These are phyloP conservation scores for Ophiocordyceps camponoti-leonardi DNA, from an alignment of 2,329 filamentous ascomycete species.

Conservation along the genomic window DNA sequence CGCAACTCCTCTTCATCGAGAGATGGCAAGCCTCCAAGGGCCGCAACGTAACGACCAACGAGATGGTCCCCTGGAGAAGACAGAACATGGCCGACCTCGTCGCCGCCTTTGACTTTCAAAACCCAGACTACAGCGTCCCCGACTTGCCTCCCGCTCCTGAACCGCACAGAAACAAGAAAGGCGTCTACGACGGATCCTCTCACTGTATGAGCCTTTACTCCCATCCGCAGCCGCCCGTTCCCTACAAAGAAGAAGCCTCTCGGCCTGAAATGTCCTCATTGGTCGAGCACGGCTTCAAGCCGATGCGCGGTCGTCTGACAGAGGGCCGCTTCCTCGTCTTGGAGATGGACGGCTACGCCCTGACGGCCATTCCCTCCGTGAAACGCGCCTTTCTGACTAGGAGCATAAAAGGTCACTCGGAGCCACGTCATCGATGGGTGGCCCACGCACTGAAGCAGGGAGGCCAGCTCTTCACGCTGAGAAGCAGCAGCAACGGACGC, in stretches of 20 bases:
- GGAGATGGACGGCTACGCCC: slow-evolving; percentile 24
- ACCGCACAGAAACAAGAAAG: slow-evolving; percentile 22
- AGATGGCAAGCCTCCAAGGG: slow-evolving; percentile 22
- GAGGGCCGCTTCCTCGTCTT: slow-evolving; percentile 37
- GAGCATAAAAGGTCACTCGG: slow-evolving; percentile 13
- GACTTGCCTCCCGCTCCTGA: slow-evolving; percentile 22
- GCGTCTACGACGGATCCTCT: slow-evolving; percentile 26
- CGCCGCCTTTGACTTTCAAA: slow-evolving; percentile 25
- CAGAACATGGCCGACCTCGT: slow-evolving; percentile 17
- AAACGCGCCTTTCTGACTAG: slow-evolving; percentile 1
- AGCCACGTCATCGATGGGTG: slow-evolving; percentile 29
- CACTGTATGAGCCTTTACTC: slow-evolving; percentile 22
- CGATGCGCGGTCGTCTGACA: slow-evolving; percentile 30
- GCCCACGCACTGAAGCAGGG: slow-evolving; percentile 19
- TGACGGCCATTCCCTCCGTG: slow-evolving; percentile 15
- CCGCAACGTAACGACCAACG: slow-evolving; percentile 17
- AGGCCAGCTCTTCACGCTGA: slow-evolving; percentile 11
- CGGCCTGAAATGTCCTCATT: slow-evolving; percentile 19
- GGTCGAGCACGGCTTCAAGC: slow-evolving; percentile 37
- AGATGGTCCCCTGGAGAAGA: slow-evolving; percentile 15
- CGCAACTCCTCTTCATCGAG: slow-evolving; percentile 36
- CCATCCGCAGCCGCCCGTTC: slow-evolving; percentile 23
- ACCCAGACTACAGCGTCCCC: slow-evolving; percentile 31
- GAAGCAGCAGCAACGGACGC: slow-evolving; percentile 7
- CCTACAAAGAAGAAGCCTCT: slow-evolving; percentile 21